Percentiles rank a stretch among this genome's conserved stretches.
These are phyloP conservation scores for Catunica adiposa DNA, from an alignment of 2,329 filamentous ascomycete genomes.

Conservation along the genomic window DNA sequence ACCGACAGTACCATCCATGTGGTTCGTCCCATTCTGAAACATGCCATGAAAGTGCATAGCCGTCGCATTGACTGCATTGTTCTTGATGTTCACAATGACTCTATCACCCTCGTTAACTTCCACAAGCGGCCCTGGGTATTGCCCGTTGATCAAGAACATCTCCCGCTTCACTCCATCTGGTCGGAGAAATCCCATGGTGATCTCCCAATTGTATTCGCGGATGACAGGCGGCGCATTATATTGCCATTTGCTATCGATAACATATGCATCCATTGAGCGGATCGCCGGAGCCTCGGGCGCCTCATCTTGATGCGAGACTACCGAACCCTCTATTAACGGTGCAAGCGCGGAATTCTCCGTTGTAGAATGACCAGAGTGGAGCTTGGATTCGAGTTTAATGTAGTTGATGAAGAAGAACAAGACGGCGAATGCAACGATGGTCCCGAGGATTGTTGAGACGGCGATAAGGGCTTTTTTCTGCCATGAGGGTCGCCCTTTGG, in stretches of 20 bases:
- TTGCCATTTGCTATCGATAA: conserved; percentile 41
- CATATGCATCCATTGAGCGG: conserved; percentile 32
- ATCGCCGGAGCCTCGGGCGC: conserved; percentile 17
- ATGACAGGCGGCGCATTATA: conserved; percentile 30
- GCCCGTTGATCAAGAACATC: conserved; percentile 56
- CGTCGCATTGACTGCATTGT: conserved; percentile 48
- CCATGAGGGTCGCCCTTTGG: neutral
- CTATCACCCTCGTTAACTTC: conserved; percentile 59
- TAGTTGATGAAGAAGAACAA: neutral
- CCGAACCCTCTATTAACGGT: conserved; percentile 3
- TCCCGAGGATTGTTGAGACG: neutral
- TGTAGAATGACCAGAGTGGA: neutral
- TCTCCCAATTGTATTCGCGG: conserved; percentile 42
- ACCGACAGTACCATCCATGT: conserved; percentile 53
- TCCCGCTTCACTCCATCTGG: conserved; percentile 42
- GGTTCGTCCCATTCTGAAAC: conserved; percentile 58
- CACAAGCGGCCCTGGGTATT: conserved; percentile 58
- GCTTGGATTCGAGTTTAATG: neutral
- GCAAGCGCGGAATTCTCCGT: conserved; percentile 12
- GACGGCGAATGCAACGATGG: neutral
- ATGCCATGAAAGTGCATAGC: conserved; percentile 64
- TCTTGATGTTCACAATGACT: conserved; percentile 51
- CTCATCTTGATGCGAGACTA: conserved; percentile 14
- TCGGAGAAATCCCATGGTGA: conserved; percentile 39
- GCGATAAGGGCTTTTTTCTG: neutral